Evolutionary conservation across 2,329 filamentous ascomycete species (phyloP), one percentile per base, ranked within the genome.

Genomic region (Calonectria montana): DNA sequence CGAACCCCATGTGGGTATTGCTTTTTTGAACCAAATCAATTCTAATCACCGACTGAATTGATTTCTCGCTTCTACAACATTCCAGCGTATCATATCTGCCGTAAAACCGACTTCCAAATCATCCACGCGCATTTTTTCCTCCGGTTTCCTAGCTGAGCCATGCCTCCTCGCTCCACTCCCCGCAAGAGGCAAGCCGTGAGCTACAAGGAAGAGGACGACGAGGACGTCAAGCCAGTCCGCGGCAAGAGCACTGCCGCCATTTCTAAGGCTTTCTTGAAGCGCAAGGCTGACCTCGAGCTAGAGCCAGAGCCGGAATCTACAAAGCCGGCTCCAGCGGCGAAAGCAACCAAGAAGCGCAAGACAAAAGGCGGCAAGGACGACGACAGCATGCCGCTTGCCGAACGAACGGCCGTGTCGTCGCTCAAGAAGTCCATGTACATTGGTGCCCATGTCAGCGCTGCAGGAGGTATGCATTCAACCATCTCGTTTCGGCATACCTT

Each of bases 381-480:
- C 69, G 77, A 86, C 67, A 76, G 77, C 29, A 90, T 91, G 87
- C 91, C 94, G 0, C 83, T 98, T 2, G 92, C 91, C 23, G 85
- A 88, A 29, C 90, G 97, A 41, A 96, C 95, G 0, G 84, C 88
- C 5, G 83, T 91, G 35, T 77, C 83, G 15, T 90, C 91, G 1
- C 86, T 96, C 73, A 92, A 92, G 81, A 89, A 87, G 81, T 83
- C 87, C 15, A 94, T 98, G 89, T 93, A 94, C 79, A 93, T 99
- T 67, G 97, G 97, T 18, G 97, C 97, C 1, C 97, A 99, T 82
- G 95, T 98, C 73, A 97, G 94, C 83, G 92, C 90, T 74, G 95
- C 97, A 31, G 96, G 96, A 86, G 96, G 94, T 94, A 82, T 68
- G 87, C 13, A n/a, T 31, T 8, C 10, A 41, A 45, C 21, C 4